Evolutionary conservation across 2,329 filamentous ascomycete genomes (phyloP), one percentile per base, ranked within the genome.

Genomic region (Ophiostoma novo-ulmi): DNA sequence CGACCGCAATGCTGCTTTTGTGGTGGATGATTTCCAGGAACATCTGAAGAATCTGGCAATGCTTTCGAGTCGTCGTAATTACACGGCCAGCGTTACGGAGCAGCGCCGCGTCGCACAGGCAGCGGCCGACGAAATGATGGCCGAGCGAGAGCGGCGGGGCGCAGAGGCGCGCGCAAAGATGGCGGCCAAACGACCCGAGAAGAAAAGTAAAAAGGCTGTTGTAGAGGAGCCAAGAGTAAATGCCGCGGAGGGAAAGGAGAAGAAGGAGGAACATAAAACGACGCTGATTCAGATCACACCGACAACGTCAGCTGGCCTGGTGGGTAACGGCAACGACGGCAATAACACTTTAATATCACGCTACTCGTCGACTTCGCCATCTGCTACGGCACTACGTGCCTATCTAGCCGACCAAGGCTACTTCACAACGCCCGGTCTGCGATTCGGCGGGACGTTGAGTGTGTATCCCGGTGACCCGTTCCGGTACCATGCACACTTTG

Each of bases 391-490:
- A 2, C 82, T 98, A 31, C 97, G 93, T 80, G 88, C 87, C 48
- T 89, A 95, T 77, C 83, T 99, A 36, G 92, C 97, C 77, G 83
- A 85, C 8, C 84, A 86, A 22, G 91, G 91, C 68, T 97, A 94
- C 80, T 98, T 91, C 81, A 88, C 95, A 77, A 94, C 93, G 70
- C 95, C 95, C 1, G 95, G 95, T 10, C 85, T 99, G 69, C 91
- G 95, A 36, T 99, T 99, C 77, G 95, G 95, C 36, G 96, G 94
- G 76, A 89, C 95, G 77, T 97, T 97, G 80, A 93, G 93, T 75
- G 92, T 96, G 5, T 99, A 99, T 76, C 95, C 95, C 0, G 95
- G 95, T 65, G 95, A 99, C 78, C 93, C 95, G 0, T 83, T 99
- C 69, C 89, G 95, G 13, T 99, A 96, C 78, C 95, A 99, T 80